Evolutionary conservation across 2,329 filamentous ascomycete genomes (phyloP), one percentile per base, ranked within the genome.

Genomic region (Trichoderma arundinaceum): DNA sequence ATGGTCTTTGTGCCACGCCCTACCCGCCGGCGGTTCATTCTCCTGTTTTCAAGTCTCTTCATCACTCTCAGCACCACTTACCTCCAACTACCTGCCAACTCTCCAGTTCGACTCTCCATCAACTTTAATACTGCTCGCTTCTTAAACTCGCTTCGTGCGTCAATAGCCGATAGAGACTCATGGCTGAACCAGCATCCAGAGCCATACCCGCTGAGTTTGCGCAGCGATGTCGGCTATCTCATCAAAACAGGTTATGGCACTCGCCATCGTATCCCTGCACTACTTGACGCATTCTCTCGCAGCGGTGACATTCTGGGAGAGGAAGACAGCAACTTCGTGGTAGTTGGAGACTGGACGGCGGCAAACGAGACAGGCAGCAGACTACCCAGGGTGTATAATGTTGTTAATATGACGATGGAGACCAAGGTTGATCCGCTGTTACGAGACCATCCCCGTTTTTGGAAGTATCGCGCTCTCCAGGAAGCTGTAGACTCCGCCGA

Each of bases 171-270:
- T 35, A 72, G 73, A 70, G 81, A 83, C 64, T 77, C 77, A 35
- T 82, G 81, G 78, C 73, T 84, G 17, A 76, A 74, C 69, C 68
- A 73, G 69, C 28, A 10, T 28, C 69, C 75, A 58, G 76, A 77
- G n/a, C 68, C 68, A n/a, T 79, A 80, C 63, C 77, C 80, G 3
- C 73, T 85, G 64, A 77, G 84, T 64, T 73, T 82, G 41, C 73
- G 74, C 59, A 74, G 75, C 43, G 83, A 86, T 63, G 78, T 85
- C 7, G 82, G 80, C 38, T 77, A 83, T 68, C 78, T 86, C 57
- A 74, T 86, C 69, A 86, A 86, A 74, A 86, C 84, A 4, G 84
- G 84, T 35, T 86, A 84, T 71, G 84, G 84, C 62, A 86, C 84
- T 17, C 79, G 79, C 53, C 74, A 80, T 57, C 80, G 84, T 13